Evolutionary conservation across 202 grass and related monocot genomes (phyloP).

Genomic region (Alloteropsis angusta): DNA sequence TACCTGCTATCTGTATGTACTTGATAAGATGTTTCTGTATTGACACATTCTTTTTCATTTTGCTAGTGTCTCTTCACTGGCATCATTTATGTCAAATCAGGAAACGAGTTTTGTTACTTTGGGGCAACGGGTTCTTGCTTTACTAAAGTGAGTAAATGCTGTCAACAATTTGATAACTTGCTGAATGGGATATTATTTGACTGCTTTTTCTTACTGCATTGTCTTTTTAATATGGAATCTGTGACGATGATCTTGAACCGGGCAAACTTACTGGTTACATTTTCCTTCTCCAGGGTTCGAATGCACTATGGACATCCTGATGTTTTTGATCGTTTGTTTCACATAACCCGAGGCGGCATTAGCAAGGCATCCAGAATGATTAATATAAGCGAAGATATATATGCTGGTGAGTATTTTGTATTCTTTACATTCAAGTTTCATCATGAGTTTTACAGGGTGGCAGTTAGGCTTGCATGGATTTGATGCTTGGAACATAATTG

Average conservation of each 20-base stretch:
- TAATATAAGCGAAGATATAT: constrained; percentile 99
- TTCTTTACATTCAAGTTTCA: constrained; percentile 18
- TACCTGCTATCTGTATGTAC: constrained; percentile 7
- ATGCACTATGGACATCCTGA: constrained; percentile 99
- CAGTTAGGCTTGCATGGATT: background rate
- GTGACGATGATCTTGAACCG: background rate
- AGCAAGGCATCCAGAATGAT: constrained; percentile 97
- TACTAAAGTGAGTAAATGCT: constrained; percentile 76
- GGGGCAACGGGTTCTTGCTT: constrained; percentile 91
- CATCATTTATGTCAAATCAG: constrained; percentile 96
- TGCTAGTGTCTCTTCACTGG: constrained; percentile 86
- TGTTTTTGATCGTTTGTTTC: constrained; percentile 98
- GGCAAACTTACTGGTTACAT: constrained; percentile 8
- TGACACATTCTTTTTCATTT: constrained; percentile 10
- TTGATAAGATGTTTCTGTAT: constrained; percentile 16
- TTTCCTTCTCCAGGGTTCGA: constrained; percentile 59
- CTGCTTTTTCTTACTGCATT: background rate
- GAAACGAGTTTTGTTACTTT: constrained; percentile 99
- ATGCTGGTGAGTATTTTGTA: constrained; percentile 55
- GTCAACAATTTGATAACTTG: background rate
- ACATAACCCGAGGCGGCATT: constrained; percentile 95
- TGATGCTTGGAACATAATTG: background rate
- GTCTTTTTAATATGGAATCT: background rate
- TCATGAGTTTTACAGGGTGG: background rate
- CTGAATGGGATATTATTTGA: background rate